phyloP scores from a whole-genome alignment of 352 stramenopile species.

The Pythium aphanidermatum region DNA sequence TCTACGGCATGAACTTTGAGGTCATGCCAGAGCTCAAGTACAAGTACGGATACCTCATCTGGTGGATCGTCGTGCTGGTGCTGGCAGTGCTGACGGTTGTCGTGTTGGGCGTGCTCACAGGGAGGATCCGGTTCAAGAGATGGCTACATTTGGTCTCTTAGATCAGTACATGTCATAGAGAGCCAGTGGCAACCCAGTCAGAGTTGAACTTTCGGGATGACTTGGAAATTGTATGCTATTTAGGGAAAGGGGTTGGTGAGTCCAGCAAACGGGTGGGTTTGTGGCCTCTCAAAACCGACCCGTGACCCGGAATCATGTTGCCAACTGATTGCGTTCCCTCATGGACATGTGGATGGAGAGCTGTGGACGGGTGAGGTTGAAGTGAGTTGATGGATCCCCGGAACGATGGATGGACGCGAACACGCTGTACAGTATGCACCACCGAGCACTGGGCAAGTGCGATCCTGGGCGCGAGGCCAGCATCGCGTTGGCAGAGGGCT shows the following conservation, averaged over 20 bases:
- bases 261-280: too few species aligned
- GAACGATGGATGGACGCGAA: slow-evolving; percentile 6
- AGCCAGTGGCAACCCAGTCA: too few species aligned
- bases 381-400: slow-evolving; percentile 17
- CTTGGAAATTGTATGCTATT: too few species aligned
- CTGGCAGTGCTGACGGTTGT: slow-evolving; percentile 36
- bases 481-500: too few species aligned
- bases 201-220: too few species aligned
- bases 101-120: slow-evolving; percentile 72
- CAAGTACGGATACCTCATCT: slow-evolving; percentile 73
- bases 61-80: slow-evolving; percentile 57
- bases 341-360: slow-evolving; percentile 17
- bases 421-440: too few species aligned
- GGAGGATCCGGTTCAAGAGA: too few species aligned
- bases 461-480: too few species aligned
- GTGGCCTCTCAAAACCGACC: neutral
- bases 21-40: slow-evolving; percentile 82
- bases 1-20: slow-evolving; percentile 89
- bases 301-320: slow-evolving; percentile 6
- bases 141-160: slow-evolving; percentile 19
- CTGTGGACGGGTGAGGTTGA: slow-evolving; percentile 15
- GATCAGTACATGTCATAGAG: slow-evolving; percentile 12
- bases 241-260: too few species aligned
- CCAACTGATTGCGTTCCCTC: slow-evolving; percentile 24
- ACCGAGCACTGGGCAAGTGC: too few species aligned